Evolutionary conservation across 2,329 filamentous ascomycete species (phyloP).

Genomic region (Botrytis porri): DNA sequence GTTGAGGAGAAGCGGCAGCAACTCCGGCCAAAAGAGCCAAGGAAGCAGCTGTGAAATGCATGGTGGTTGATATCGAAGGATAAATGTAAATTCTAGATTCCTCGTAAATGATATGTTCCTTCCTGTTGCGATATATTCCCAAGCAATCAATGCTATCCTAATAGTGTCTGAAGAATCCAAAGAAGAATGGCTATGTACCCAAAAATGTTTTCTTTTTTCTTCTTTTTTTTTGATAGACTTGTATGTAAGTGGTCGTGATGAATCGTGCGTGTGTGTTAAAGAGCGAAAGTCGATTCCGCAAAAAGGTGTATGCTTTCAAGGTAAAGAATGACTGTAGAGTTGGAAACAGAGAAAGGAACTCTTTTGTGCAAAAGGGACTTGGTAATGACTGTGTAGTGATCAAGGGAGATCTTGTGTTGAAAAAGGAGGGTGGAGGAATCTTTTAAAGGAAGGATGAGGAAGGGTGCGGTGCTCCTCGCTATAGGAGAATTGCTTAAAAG

Average conservation of each 20-base stretch:
- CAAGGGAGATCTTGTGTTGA: constrained; percentile 9
- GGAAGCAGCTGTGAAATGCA: constrained; percentile 35
- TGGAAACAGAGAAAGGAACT: constrained; percentile 30
- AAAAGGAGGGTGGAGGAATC: constrained; percentile 8
- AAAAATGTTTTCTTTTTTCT: neutral
- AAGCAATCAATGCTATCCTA: constrained; percentile 33
- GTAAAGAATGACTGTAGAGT: constrained; percentile 38
- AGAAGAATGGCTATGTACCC: constrained; percentile 10
- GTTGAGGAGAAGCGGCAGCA: constrained; percentile 30
- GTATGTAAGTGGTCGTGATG: neutral
- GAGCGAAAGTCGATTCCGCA: constrained; percentile 40
- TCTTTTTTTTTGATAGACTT: neutral
- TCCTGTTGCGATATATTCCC: constrained; percentile 21
- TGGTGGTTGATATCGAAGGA: constrained; percentile 27
- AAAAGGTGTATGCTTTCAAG: constrained; percentile 26
- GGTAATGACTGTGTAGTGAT: constrained; percentile 23
- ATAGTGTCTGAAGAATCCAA: constrained; percentile 13
- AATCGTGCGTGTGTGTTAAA: constrained; percentile 15
- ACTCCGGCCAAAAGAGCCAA: constrained; percentile 39
- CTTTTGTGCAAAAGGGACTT: constrained; percentile 15
- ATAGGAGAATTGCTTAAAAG: neutral
- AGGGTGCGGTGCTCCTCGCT: neutral
- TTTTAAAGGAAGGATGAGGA: constrained; percentile 11
- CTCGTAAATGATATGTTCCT: constrained; percentile 20
- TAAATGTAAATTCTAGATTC: constrained; percentile 16